A percentile compares a stretch with the other conserved stretches of the same genome.
These are phyloP conservation scores for Leccinum longicurvipes DNA, from an alignment of 768 basidiomycete genomes.

Conservation along the genomic window DNA sequence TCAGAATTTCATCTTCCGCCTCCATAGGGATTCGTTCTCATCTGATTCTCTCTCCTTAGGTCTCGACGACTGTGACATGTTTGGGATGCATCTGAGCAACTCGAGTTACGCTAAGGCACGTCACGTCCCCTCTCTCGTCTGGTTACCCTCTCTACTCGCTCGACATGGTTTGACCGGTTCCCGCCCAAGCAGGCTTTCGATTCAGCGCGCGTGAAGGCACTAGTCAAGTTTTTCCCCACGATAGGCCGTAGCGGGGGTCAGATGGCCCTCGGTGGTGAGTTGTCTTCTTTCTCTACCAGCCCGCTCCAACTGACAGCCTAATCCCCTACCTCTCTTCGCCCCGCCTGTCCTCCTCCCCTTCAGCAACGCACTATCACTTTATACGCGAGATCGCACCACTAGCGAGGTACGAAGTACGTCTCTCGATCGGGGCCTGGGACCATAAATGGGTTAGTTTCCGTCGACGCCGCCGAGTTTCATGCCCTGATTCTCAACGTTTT, in stretches of 20 bases:
- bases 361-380: slow-evolving; percentile 67
- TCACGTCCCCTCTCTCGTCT: neutral
- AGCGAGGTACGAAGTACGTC: slow-evolving; percentile 56
- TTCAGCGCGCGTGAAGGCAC: slow-evolving; percentile 45
- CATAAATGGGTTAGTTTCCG: slow-evolving; percentile 67
- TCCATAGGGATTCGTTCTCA: neutral
- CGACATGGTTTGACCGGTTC: neutral
- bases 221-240: slow-evolving; percentile 50
- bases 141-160: neutral
- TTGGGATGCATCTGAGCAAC: slow-evolving; percentile 76
- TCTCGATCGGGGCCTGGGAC: slow-evolving; percentile 63
- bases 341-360: neutral
- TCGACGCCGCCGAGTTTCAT: neutral
- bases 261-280: slow-evolving; percentile 49
- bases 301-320: neutral
- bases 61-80: slow-evolving; percentile 62
- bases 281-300: neutral
- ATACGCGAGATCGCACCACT: slow-evolving; percentile 69
- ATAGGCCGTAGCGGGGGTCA: slow-evolving; percentile 59
- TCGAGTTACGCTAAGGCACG: slow-evolving; percentile 74
- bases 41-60: slow-evolving; percentile 34
- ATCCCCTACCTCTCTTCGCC: neutral
- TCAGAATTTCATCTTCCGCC: neutral
- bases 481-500: neutral
- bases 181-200: slow-evolving; percentile 39